Percentiles rank a stretch among this genome's conserved stretches.
Evolutionary conservation across 2,329 filamentous ascomycete species (phyloP).

Genomic region (Setomelanomma holmii): DNA sequence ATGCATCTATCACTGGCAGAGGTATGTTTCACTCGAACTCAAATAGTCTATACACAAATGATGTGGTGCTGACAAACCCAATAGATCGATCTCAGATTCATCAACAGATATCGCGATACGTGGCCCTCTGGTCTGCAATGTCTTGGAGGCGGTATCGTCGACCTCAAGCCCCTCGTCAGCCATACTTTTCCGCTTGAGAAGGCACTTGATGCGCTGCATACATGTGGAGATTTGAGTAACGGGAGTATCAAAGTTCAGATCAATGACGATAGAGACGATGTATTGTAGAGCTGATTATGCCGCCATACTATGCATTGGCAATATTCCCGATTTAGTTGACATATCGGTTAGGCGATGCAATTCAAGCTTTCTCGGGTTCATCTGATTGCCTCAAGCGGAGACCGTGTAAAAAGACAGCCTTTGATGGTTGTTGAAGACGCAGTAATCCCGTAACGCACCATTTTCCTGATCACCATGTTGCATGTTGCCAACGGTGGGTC

Average conservation of each 20-base stretch:
- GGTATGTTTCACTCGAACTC: slow-evolving; percentile 41
- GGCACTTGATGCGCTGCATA: slow-evolving; percentile 64
- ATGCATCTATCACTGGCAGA: slow-evolving; percentile 71
- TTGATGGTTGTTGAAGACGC: too few species aligned
- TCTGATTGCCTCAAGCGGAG: too few species aligned
- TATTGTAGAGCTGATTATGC: slow-evolving; percentile 19
- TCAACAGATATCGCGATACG: slow-evolving; percentile 73
- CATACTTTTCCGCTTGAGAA: slow-evolving; percentile 69
- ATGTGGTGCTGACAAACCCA: too few species aligned
- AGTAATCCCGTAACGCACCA: too few species aligned
- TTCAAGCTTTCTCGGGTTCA: too few species aligned
- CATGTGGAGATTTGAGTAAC: slow-evolving; percentile 60
- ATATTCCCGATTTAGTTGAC: too few species aligned
- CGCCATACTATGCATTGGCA: too few species aligned
- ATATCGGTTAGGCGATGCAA: too few species aligned
- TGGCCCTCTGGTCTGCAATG: slow-evolving; percentile 72
- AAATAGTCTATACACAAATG: neutral
- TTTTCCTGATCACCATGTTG: too few species aligned
- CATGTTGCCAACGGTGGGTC: too few species aligned
- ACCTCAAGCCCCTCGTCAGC: slow-evolving; percentile 68
- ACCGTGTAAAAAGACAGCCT: too few species aligned
- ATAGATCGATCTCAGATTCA: slow-evolving; percentile 72
- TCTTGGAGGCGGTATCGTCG: slow-evolving; percentile 65
- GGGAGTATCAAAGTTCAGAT: slow-evolving; percentile 69
- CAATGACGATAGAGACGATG: slow-evolving; percentile 53